A percentile compares a stretch with the other conserved stretches of the same genome.
These are phyloP conservation scores for Sporothrix brunneoviolacea DNA, from an alignment of 2,329 filamentous ascomycete species.

Conservation along the genomic window DNA sequence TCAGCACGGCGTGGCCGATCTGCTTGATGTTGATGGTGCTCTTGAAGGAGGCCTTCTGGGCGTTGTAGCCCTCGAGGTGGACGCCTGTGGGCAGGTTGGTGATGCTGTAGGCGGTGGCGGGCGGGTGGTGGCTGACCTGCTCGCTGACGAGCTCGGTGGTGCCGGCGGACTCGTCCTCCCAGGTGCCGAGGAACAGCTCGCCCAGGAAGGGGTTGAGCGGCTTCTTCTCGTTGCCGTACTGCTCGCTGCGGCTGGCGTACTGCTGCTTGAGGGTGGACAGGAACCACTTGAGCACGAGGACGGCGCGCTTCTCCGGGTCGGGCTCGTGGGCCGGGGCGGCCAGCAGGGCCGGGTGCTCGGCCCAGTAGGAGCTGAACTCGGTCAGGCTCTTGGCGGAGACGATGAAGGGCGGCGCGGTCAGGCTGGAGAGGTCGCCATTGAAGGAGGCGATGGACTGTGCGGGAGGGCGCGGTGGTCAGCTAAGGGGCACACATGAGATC, in stretches of 20 bases:
- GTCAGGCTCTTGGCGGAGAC: constrained; percentile 71
- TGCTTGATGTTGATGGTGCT: constrained; percentile 93
- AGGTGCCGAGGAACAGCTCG: constrained; percentile 87
- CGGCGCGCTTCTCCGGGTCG: constrained; percentile 72
- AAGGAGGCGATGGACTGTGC: constrained; percentile 67
- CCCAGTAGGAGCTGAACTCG: constrained; percentile 80
- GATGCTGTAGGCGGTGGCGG: constrained; percentile 90
- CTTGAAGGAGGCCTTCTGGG: constrained; percentile 91
- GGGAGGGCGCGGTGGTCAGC: background rate
- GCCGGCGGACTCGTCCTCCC: constrained; percentile 69
- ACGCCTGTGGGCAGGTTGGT: constrained; percentile 80
- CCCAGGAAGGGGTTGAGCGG: constrained; percentile 93
- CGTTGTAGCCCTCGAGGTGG: constrained; percentile 80
- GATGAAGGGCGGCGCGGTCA: constrained; percentile 78
- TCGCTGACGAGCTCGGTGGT: constrained; percentile 84
- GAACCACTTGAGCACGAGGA: constrained; percentile 95
- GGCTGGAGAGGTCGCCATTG: constrained; percentile 71
- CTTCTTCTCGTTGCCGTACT: constrained; percentile 90
- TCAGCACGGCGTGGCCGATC: constrained; percentile 80
- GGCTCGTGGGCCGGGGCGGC: constrained; percentile 73
- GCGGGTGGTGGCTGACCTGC: constrained; percentile 92
- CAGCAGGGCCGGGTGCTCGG: constrained; percentile 69
- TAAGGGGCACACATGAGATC: too few species aligned
- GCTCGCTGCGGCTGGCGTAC: constrained; percentile 66
- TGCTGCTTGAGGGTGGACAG: constrained; percentile 88